Base-by-base conservation (phyloP, 306 rosid species). In the Fragaria iinumae region DNA sequence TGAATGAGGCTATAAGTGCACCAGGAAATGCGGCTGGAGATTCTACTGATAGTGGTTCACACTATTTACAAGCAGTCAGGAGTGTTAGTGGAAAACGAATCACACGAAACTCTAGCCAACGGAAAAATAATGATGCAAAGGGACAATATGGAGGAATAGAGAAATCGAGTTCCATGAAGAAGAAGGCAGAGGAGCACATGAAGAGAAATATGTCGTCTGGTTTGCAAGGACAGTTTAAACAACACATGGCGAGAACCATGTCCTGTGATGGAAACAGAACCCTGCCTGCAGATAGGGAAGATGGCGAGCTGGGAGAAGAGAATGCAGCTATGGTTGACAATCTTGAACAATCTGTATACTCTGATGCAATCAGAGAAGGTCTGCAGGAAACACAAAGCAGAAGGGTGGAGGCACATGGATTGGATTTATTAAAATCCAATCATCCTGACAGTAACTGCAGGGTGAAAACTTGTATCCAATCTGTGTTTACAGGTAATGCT, bases 1-100 rank as follows among this genome's bases (percentile, higher is more conserved):
- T 87, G 38, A 85, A 82, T 43, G 91, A 86, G 63, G 77, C 73
- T 21, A 59, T 41, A 72, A 88, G 95, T 73, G 85, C 93, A 53
- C 90, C 93, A 13, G 83, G 71, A 18, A 79, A 81, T 44, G 73
- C 74, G 8, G 88, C 85, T n/a, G 84, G 83, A 78, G 88, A 83
- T 72, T 85, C 88, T 63, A 62, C 83, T 36, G 86, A 74, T 52
- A 75, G 69, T 12, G 78, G 80, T 57, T 75, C 81, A 1, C 64
- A 43, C 53, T 59, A 20, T 44, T 67, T 65, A 29, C 32, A 29
- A 29, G 32, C 32, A 44, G 78, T 65, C 81, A 83, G 53, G 66
- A 56, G 43, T 56, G n/a, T 56, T 2, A 39, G 71, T 70, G 82
- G 81, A 38, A 84, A 57, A 71, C 83, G 69, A 9, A 62, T 68